Percentiles rank a stretch among this genome's conserved stretches.
These are phyloP conservation scores for Nelumbo lutea DNA, from an alignment of 164 flowering plant genomes.

Conservation along the genomic window DNA sequence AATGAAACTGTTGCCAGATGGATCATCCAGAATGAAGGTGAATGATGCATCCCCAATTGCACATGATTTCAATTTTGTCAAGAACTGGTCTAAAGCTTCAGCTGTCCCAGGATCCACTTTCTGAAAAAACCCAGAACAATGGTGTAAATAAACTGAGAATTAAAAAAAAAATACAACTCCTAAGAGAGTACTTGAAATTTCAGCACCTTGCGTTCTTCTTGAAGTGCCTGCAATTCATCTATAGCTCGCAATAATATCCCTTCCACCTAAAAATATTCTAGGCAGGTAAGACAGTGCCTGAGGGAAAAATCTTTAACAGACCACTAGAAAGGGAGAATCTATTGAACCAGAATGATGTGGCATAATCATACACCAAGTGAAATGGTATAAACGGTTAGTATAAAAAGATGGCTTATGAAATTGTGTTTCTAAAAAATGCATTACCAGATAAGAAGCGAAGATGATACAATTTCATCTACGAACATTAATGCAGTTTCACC, in stretches of 20 bases:
- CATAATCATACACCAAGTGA: not conserved
- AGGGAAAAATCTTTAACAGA: not conserved
- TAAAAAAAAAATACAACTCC: not conserved
- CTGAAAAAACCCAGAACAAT: slow-evolving; percentile 31
- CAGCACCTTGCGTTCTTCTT: slow-evolving; percentile 83
- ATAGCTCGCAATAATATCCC: slow-evolving; percentile 74
- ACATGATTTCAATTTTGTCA: slow-evolving; percentile 70
- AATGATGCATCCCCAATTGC: slow-evolving; percentile 62
- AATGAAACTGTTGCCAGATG: slow-evolving; percentile 95
- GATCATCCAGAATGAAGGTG: slow-evolving; percentile 89
- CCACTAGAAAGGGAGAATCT: not conserved
- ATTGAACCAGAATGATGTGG: not conserved
- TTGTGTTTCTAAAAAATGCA: not conserved
- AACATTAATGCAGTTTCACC: too few relatives aligned
- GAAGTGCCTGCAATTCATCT: slow-evolving; percentile 72
- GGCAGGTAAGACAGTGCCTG: not conserved
- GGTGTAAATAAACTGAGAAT: not conserved
- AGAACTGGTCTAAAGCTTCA: slow-evolving; percentile 78
- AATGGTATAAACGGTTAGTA: too few relatives aligned
- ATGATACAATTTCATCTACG: too few relatives aligned
- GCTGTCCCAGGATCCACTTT: slow-evolving; percentile 83
- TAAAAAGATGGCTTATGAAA: not conserved
- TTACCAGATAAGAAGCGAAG: too few relatives aligned
- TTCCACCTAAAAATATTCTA: slow-evolving; percentile 54
- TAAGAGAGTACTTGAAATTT: not conserved